phyloP scores from a whole-genome alignment of 2,329 filamentous ascomycete species.

The Aspergillus melleus region DNA sequence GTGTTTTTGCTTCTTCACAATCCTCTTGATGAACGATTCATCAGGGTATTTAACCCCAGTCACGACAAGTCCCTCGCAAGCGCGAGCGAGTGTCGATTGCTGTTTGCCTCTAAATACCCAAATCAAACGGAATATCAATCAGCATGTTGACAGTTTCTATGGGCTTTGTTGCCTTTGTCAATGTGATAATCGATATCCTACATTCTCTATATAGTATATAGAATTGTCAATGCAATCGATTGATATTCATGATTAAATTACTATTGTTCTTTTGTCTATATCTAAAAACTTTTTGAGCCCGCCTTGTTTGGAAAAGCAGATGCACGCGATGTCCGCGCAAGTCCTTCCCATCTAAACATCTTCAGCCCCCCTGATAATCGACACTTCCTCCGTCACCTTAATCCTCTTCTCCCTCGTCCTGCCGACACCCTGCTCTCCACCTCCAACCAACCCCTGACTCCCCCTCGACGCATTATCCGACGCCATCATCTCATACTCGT shows the following conservation, averaged over 20 bases:
- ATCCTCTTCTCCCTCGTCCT: too few species aligned
- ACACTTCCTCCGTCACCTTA: too few species aligned
- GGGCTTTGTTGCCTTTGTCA: not conserved
- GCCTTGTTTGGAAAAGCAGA: too few species aligned
- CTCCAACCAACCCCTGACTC: not conserved
- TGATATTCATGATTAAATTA: too few species aligned
- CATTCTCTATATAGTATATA: not conserved
- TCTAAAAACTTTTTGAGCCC: too few species aligned
- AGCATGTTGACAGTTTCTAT: conserved; percentile 10
- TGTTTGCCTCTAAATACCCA: conserved; percentile 22
- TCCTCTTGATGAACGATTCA: not conserved
- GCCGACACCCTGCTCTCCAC: too few species aligned
- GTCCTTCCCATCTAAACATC: too few species aligned
- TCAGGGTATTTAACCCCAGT: conserved; percentile 17
- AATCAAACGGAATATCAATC: conserved; percentile 7
- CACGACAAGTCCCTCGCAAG: conserved; percentile 13
- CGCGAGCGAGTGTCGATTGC: conserved; percentile 15
- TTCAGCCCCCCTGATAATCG: too few species aligned
- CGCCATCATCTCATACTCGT: conserved; percentile 30
- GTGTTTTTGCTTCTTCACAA: not conserved
- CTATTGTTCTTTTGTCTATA: too few species aligned
- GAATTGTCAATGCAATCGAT: too few species aligned
- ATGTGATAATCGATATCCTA: conserved; percentile 15
- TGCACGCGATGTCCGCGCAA: too few species aligned
- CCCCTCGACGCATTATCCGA: conserved; percentile 13